Base-by-base conservation (phyloP, 2,329 filamentous ascomycete genomes). In the Penicillium corylophilum region DNA sequence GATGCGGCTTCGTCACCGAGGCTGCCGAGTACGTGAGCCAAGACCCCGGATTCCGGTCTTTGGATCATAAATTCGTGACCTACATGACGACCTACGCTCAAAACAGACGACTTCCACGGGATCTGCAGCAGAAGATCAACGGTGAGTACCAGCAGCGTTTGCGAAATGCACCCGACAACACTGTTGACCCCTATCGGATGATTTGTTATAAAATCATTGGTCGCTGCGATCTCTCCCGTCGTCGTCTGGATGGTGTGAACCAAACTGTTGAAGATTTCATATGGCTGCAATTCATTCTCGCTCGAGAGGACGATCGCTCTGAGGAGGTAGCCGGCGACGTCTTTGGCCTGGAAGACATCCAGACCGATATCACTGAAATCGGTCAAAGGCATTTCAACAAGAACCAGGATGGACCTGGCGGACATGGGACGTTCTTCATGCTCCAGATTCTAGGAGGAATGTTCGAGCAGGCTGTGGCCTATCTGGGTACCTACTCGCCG, bases 161-260 rank as follows among this genome's bases (percentile, higher is more conserved):
- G 23, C 87, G 90, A 58, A 90, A 95, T 64, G 89, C 89, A 0
- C 89, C 90, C 0, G 89, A 94, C 52, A 87, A 92, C 67, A 89
- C 89, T 1, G 85, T 95, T 57, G 94, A 99, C 69, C 94, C 94
- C 23, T 99, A 95, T 76, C 86, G 91, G 48, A 92, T 96, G 85
- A 92, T 93, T 43, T 96, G 94, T 71, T 97, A 97, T 80, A 97
- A 99, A 79, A 86, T 99, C 55, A 88, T 99, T 62, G 94, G 95
- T 41, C 90, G 84, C 44, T 86, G 83, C 65, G 84, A 87, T 57
- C 74, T 86, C 52, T 76, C 72, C 43, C 77, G 78, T 39, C 77
- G 82, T 48, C 82, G 75, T 53, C 71, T 87, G 31, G 82, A 84
- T 40, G 73, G 75, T 4, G 77, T 86, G 54, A 80, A 75, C 38